Evolutionary conservation across 2,329 filamentous ascomycete species (phyloP).

Genomic region (Claviceps sp.): DNA sequence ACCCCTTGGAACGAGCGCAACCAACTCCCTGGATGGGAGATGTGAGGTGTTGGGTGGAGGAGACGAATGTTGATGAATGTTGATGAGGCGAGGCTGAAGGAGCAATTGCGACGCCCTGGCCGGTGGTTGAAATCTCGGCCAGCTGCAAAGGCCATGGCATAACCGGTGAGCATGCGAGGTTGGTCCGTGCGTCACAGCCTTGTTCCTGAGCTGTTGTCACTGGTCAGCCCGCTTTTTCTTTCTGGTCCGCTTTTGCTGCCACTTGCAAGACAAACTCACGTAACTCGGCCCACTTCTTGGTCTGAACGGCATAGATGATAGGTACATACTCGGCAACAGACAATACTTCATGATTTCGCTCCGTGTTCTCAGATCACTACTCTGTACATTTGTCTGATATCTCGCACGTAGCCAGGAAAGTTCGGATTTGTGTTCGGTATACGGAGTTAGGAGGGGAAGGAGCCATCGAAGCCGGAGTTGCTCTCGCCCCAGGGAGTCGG

Average conservation of each 20-base stretch:
- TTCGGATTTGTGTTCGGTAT: neutral
- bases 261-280: too few species aligned
- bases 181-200: slow-evolving; percentile 9
- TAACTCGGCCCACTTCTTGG: too few species aligned
- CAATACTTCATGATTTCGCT: too few species aligned
- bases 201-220: neutral
- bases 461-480: neutral
- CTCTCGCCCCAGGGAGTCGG: neutral
- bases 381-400: neutral
- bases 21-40: slow-evolving; percentile 8
- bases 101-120: slow-evolving; percentile 1
- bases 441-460: neutral
- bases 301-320: too few species aligned
- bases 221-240: too few species aligned
- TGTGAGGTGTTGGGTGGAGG: slow-evolving; percentile 2
- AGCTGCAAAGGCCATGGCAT: neutral
- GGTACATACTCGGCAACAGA: too few species aligned
- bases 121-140: slow-evolving; percentile 8
- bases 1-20: slow-evolving; percentile 8
- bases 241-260: too few species aligned
- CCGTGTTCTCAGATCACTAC: neutral
- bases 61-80: slow-evolving; percentile 1
- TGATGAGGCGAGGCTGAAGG: slow-evolving; percentile 4
- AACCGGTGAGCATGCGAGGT: neutral
- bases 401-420: neutral